Conservation (phyloP, 352 stramenopile genomes). For the Phytophthora chlamydospora region DNA sequence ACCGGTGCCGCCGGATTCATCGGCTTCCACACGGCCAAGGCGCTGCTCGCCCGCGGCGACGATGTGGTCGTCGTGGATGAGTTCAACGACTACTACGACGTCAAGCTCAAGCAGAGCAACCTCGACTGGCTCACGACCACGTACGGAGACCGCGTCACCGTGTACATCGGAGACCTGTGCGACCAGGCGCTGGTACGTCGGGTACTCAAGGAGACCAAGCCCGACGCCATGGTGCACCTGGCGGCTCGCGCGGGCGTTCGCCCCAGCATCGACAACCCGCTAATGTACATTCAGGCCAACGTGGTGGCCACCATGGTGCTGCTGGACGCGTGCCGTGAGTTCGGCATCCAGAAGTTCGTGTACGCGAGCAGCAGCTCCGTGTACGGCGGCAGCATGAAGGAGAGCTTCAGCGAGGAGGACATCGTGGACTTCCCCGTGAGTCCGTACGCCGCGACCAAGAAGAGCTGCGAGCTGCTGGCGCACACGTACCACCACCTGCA, state of each 20-base stretch:
- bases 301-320: slow-evolving; percentile 94
- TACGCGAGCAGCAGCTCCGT: slow-evolving; percentile 96
- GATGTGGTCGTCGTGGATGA: slow-evolving; percentile 97
- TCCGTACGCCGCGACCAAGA: slow-evolving; percentile 98
- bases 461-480: slow-evolving; percentile 96
- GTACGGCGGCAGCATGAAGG: slow-evolving; percentile 94
- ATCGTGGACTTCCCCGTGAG: slow-evolving; percentile 95
- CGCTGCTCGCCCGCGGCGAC: slow-evolving; percentile 86
- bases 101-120: slow-evolving; percentile 97
- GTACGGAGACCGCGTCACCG: slow-evolving; percentile 63
- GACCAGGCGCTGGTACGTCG: slow-evolving; percentile 91
- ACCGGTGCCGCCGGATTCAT: slow-evolving; percentile 98
- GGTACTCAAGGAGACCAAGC: slow-evolving; percentile 89
- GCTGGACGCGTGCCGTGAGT: slow-evolving; percentile 92
- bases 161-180: slow-evolving; percentile 95
- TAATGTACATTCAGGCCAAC: slow-evolving; percentile 98
- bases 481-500: slow-evolving; percentile 98
- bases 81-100: slow-evolving; percentile 99
- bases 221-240: slow-evolving; percentile 94
- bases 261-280: slow-evolving; percentile 97
- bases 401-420: slow-evolving; percentile 91
- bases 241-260: slow-evolving; percentile 96
- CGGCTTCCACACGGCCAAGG: slow-evolving; percentile 94
- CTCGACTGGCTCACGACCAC: slow-evolving; percentile 79
- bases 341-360: slow-evolving; percentile 94